A percentile compares a stretch with the other conserved stretches of the same genome.
Conservation (phyloP, 2,329 filamentous ascomycete genomes). For the Cyphellophora attinorum region DNA sequence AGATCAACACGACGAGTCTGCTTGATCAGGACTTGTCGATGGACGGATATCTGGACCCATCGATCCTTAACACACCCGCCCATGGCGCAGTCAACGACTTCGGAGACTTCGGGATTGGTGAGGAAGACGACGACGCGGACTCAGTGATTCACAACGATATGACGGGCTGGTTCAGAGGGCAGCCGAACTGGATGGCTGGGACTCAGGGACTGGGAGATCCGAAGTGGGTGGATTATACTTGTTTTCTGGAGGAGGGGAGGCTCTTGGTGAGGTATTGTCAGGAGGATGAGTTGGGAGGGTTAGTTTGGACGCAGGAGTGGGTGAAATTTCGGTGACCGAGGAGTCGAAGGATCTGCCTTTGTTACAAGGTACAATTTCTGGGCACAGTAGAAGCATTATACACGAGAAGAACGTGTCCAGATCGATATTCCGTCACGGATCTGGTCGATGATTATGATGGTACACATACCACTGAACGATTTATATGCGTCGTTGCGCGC, state of each 20-base stretch:
- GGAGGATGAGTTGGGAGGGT: conserved; percentile 11
- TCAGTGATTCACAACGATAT: background rate
- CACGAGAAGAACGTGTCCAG: background rate
- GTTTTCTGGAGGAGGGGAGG: conserved; percentile 15
- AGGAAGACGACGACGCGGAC: background rate
- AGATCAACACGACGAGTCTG: too few species aligned
- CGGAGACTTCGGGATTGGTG: background rate
- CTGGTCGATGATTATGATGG: background rate
- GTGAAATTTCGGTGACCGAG: conserved; percentile 7
- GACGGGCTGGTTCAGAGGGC: conserved; percentile 1
- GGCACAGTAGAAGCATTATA: background rate
- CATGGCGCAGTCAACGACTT: too few species aligned
- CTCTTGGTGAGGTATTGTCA: conserved; percentile 16
- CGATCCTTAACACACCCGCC: too few species aligned
- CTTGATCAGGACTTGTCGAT: too few species aligned
- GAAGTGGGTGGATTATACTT: conserved; percentile 18
- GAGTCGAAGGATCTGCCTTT: background rate
- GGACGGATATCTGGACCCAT: too few species aligned
- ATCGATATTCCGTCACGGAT: background rate
- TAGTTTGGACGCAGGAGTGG: conserved; percentile 19
- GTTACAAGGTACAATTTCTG: background rate
- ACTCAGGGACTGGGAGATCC: conserved; percentile 6
- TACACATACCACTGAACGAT: too few species aligned
- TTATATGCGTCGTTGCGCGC: too few species aligned
- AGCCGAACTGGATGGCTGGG: background rate